Evolutionary conservation across 2,329 filamentous ascomycete species (phyloP).

Genomic region (Knufia petricola): DNA sequence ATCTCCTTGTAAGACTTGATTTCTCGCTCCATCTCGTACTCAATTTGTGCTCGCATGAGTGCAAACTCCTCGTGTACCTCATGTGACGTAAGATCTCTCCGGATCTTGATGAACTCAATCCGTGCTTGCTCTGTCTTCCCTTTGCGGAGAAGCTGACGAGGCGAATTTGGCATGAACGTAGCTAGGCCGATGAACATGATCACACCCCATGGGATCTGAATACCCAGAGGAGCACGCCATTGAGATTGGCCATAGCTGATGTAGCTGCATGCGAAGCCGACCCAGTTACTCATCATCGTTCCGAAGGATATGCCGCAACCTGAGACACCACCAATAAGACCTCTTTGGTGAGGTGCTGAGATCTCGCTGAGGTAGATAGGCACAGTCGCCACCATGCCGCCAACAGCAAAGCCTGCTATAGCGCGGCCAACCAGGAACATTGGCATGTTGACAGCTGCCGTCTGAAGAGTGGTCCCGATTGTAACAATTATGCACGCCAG

Average conservation of each 20-base stretch:
- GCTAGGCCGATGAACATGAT: conserved; percentile 63
- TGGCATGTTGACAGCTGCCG: conserved; percentile 44
- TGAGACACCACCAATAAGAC: conserved; percentile 68
- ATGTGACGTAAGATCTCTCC: conserved; percentile 65
- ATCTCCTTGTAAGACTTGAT: conserved; percentile 44
- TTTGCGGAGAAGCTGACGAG: conserved; percentile 74
- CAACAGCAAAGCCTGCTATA: conserved; percentile 65
- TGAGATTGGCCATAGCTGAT: conserved; percentile 52
- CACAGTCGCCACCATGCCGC: conserved; percentile 28
- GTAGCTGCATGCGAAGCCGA: conserved; percentile 63
- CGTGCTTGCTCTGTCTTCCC: conserved; percentile 59
- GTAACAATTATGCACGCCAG: conserved; percentile 62
- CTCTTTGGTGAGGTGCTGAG: conserved; percentile 54
- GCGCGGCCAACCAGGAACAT: conserved; percentile 64
- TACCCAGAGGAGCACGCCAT: conserved; percentile 69
- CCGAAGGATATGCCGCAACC: conserved; percentile 77
- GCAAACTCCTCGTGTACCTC: conserved; percentile 69
- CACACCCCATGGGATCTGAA: conserved; percentile 73
- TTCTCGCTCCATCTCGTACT: conserved; percentile 61
- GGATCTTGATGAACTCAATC: conserved; percentile 53
- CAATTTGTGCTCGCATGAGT: conserved; percentile 81
- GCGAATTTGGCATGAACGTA: conserved; percentile 73
- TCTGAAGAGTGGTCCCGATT: conserved; percentile 59
- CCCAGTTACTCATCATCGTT: conserved; percentile 62
- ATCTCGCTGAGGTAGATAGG: conserved; percentile 25